phyloP scores from a whole-genome alignment of 257 asterid species.

The Nicotiana undulata region DNA sequence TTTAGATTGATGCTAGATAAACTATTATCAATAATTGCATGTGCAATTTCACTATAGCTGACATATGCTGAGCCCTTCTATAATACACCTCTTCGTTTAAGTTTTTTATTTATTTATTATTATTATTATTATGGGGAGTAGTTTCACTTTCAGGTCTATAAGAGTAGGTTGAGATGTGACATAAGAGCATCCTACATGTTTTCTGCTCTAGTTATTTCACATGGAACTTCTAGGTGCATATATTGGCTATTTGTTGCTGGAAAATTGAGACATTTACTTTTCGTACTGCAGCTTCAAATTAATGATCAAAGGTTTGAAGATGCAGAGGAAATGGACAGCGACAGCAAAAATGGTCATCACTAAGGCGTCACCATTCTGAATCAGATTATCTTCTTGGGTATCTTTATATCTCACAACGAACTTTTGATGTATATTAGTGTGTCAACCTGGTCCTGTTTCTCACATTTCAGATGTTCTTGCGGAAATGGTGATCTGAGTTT shows the following conservation, averaged over 20 bases:
- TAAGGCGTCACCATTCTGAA: slow-evolving; percentile 12
- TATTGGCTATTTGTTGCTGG: background rate
- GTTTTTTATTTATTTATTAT: too few relatives aligned
- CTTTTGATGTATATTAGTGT: slow-evolving; percentile 13
- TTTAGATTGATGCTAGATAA: background rate
- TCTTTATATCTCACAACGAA: background rate
- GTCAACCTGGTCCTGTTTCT: background rate
- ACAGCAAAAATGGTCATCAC: slow-evolving; percentile 26
- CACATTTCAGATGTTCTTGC: background rate
- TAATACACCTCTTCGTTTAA: background rate
- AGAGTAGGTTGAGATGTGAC: background rate
- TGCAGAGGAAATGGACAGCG: slow-evolving; percentile 80
- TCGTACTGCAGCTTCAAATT: slow-evolving; percentile 68
- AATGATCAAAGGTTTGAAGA: slow-evolving; percentile 82
- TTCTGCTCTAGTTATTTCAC: background rate
- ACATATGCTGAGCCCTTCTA: background rate
- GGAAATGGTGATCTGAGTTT: background rate
- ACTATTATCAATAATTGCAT: background rate
- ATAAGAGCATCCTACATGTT: background rate
- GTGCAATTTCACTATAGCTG: background rate
- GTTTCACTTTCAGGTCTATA: background rate
- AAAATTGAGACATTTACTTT: background rate
- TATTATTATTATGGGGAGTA: background rate
- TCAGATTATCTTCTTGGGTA: background rate
- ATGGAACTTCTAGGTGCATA: background rate